These are phyloP conservation scores for Coemansia furcata DNA, from an alignment of 192 early-diverging fungal genomes.

Conservation along the genomic window DNA sequence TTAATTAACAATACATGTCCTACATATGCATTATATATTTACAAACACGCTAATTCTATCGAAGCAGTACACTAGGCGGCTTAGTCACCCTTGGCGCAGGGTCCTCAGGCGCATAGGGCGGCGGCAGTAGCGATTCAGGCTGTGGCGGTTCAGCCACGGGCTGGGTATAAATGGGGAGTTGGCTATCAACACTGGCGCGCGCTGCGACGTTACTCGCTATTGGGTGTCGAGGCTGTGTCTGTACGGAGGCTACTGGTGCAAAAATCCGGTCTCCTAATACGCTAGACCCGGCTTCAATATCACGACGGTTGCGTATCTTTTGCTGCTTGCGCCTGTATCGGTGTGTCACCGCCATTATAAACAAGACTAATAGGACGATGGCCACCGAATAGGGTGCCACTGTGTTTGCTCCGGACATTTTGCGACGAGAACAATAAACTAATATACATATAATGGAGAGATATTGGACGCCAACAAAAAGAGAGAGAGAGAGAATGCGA, in stretches of 20 bases:
- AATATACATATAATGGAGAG: neutral
- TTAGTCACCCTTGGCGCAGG: neutral
- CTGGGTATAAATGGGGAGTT: neutral
- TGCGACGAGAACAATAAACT: neutral
- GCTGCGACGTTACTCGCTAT: neutral
- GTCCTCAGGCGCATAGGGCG: constrained; percentile 1
- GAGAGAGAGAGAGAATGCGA: neutral
- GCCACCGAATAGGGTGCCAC: neutral
- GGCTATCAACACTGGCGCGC: neutral
- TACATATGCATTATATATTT: neutral
- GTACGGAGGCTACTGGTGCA: neutral
- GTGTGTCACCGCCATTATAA: neutral
- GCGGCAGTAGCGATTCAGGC: neutral
- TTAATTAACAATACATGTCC: neutral
- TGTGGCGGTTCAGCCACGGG: neutral
- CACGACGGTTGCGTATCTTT: neutral
- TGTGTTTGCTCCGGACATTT: neutral
- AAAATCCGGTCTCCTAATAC: neutral
- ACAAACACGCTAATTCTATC: neutral
- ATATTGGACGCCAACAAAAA: neutral
- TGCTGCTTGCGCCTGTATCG: neutral
- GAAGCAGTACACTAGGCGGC: neutral
- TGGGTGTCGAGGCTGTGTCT: neutral
- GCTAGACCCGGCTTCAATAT: neutral
- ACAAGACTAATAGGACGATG: neutral